These are phyloP conservation scores for Globisporangium rhizosaccharum DNA, from an alignment of 352 stramenopile genomes.

Conservation along the genomic window DNA sequence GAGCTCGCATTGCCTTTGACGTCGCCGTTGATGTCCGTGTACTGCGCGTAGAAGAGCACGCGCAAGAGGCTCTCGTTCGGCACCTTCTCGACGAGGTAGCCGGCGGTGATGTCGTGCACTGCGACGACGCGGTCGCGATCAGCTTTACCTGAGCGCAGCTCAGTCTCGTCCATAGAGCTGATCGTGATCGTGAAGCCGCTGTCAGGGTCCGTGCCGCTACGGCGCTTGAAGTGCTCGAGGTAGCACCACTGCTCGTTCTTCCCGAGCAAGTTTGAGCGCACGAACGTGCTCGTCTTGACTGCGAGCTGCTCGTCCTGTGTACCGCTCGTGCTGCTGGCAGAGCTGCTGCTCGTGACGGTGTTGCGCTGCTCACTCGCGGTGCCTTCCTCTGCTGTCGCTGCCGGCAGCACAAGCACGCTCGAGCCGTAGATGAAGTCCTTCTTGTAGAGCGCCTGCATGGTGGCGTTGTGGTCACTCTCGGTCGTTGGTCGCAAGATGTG, in stretches of 20 bases:
- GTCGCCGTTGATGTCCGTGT: slow-evolving; percentile 5
- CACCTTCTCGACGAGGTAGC: slow-evolving; percentile 27
- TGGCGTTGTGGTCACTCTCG: slow-evolving; percentile 10
- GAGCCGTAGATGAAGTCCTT: slow-evolving; percentile 40
- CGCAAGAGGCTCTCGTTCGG: slow-evolving; percentile 20
- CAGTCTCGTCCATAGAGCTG: slow-evolving; percentile 24
- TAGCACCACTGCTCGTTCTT: slow-evolving; percentile 16
- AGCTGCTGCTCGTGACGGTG: background rate
- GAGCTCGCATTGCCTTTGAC: background rate
- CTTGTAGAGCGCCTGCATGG: slow-evolving; percentile 12
- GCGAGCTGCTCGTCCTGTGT: slow-evolving; percentile 3
- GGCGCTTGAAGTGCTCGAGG: slow-evolving; percentile 14
- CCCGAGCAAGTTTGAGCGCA: slow-evolving; percentile 6
- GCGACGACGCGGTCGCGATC: slow-evolving; percentile 21
- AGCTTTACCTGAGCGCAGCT: slow-evolving; percentile 25
- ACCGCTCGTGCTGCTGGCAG: background rate
- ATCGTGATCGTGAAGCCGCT: slow-evolving; percentile 30
- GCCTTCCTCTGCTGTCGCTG: background rate
- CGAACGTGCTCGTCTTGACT: slow-evolving; percentile 17
- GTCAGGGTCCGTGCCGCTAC: background rate
- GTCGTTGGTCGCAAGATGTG: slow-evolving; percentile 4
- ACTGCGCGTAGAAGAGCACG: slow-evolving; percentile 33
- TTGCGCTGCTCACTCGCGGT: background rate
- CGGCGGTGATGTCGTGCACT: slow-evolving; percentile 19
- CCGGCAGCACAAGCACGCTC: slow-evolving; percentile 5